phyloP scores from a whole-genome alignment of 1,139 yeast species.

The Kodamaea plutei region DNA sequence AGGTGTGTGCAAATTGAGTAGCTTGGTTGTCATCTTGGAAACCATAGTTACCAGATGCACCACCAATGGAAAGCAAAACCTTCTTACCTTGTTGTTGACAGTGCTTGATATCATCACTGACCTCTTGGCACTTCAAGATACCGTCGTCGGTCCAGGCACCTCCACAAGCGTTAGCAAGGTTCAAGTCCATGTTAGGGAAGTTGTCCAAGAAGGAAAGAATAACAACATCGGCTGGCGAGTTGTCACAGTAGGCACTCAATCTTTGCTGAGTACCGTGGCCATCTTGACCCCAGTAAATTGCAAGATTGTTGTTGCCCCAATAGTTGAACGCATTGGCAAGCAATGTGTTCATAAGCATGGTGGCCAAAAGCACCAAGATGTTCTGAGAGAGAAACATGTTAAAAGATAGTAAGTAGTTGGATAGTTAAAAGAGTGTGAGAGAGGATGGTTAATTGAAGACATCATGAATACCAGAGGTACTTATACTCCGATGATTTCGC shows the following conservation, averaged over 20 bases:
- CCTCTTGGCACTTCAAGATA: slow-evolving; percentile 13
- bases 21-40: slow-evolving; percentile 13
- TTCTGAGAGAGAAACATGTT: neutral
- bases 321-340: slow-evolving; percentile 6
- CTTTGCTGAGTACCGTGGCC: slow-evolving; percentile 13
- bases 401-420: slow-evolving; percentile 1
- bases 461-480: too few species aligned
- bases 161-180: slow-evolving; percentile 15
- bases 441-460: too few species aligned
- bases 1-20: slow-evolving; percentile 11
- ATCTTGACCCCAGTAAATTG: slow-evolving; percentile 20
- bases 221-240: slow-evolving; percentile 13
- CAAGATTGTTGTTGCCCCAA: slow-evolving; percentile 9
- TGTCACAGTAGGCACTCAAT: slow-evolving; percentile 14
- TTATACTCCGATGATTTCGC: too few species aligned
- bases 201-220: slow-evolving; percentile 14
- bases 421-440: too few species aligned
- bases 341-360: neutral
- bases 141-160: slow-evolving; percentile 12
- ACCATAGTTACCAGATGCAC: slow-evolving; percentile 14
- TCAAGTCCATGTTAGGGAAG: slow-evolving; percentile 12
- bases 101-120: slow-evolving; percentile 15
- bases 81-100: slow-evolving; percentile 16
- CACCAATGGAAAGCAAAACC: slow-evolving; percentile 18
- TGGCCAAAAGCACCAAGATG: neutral